Evolutionary conservation across 2,329 filamentous ascomycete genomes (phyloP), one percentile per base, ranked within the genome.

Genomic region (Pseudophaeomoniella oleicola): DNA sequence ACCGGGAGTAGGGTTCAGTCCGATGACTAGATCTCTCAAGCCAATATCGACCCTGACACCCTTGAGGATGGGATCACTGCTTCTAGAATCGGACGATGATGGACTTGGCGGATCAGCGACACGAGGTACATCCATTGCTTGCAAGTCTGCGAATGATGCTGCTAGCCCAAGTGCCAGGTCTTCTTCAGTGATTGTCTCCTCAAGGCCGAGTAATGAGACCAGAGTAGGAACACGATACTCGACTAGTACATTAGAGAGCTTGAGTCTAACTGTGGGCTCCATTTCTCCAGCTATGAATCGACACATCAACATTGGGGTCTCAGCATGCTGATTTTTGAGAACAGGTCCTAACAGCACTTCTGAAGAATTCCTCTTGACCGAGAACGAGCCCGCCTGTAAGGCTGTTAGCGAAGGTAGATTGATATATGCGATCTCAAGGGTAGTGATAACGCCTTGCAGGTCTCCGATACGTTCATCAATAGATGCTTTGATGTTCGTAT

Each of bases 211-310:
- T 4, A 93, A 57, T 36, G 85, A 83, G 66, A 93, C 79, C 1
- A 94, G 57, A 0, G 82, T 84, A 0, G 83, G 72, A 3, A 96
- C 81, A 12, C 80, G 79, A 54, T 98, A 98, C 53, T 98, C 92
- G n/a, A 85, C 57, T 40, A 76, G 79, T 3, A 93, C 47, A 42
- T 93, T 86, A 56, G 81, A 82, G 30, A 96, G 61, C 53, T 93
- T 92, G 39, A 94, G 56, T 54, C 92, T 94, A 45, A 94, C 66
- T 4, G 84, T 77, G 0, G 92, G 88, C 44, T 96, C 88, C 60
- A 92, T 83, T 53, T 96, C 88, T 52, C 96, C 87, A 0, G 85
- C 85, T 45, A 98, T 82, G 61, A 94, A 81, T 35, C 90, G 74
- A 40, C 82, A 74, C 78, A 93, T 94, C 37, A 96, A 55, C 44